Evolutionary conservation across 73 alveolate genomes (phyloP), one percentile per base, ranked within the genome.

Genomic region (Halteria grandinella): DNA sequence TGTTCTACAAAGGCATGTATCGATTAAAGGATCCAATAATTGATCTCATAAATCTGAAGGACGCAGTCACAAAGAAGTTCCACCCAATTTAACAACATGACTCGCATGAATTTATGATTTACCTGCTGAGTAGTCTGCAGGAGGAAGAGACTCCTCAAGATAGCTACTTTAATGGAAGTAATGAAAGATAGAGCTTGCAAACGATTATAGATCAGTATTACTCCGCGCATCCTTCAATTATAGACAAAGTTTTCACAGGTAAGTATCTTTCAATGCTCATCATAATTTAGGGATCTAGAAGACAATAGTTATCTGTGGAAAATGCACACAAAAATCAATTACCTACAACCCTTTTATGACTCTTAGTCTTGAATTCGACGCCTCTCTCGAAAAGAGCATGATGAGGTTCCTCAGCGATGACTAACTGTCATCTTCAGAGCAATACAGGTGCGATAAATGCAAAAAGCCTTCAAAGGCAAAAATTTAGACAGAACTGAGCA

Each of bases 51-150:
- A 15, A 55, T n/a, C 20, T 75, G 20, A 32, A 66, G 34, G 58
- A 40, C 12, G 47, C 59, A 0, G 72, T 75, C 10, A 54, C 44
- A 5, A 37, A 29, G 50, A 58, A 59, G 44, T 75, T 75, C 32
- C 75, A 75, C 37, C 87, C 87, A 3, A 75, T 75, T 18, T 21
- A 54, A 31, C 53, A 75, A 25, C 87, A 75, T 75, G 87, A 75
- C 32, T n/a, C 52, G n/a, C 79, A 75, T 57, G 87, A 75, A 36
- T 75, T 75, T 33, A 32, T 75, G 55, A 44, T 50, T 14, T 59
- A 55, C 58, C n/a, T 75, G n/a, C 33, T 75, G 17, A 29, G 79
- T 23, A 58, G 32, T 27, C 17, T 75, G 23, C 18, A 63, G 12
- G 87, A 75, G 17, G 87, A 75, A 36, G 48, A 57, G 57, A 75